Percentiles rank a stretch among this genome's conserved stretches.
phyloP scores from a whole-genome alignment of 2,329 filamentous ascomycete species.

The Aspergillus melleus region DNA sequence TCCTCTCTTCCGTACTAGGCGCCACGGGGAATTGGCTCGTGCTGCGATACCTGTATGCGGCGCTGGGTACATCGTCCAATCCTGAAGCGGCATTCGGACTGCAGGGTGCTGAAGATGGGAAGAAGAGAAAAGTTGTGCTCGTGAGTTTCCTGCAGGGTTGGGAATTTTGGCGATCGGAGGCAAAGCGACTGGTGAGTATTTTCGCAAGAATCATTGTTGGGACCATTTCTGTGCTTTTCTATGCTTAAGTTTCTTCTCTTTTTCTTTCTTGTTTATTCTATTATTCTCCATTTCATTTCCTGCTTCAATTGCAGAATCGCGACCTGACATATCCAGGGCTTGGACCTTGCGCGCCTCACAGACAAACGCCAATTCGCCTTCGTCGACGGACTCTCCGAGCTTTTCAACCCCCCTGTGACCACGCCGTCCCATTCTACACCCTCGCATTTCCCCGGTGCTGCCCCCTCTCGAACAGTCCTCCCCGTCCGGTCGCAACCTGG shows the following conservation, averaged over 20 bases:
- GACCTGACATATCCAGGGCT: conserved; percentile 49
- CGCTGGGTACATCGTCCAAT: conserved; percentile 35
- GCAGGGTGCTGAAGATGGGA: conserved; percentile 29
- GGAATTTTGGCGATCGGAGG: conserved; percentile 74
- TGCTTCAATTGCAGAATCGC: background rate
- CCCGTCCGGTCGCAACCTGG: conserved; percentile 30
- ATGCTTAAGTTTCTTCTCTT: conserved; percentile 1
- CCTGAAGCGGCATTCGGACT: conserved; percentile 21
- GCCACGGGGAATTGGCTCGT: conserved; percentile 59
- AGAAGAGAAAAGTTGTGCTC: conserved; percentile 62
- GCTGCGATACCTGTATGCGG: conserved; percentile 52
- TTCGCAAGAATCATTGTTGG: background rate
- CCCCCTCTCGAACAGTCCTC: conserved; percentile 23
- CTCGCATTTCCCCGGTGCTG: conserved; percentile 13
- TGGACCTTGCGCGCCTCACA: conserved; percentile 66
- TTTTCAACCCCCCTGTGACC: conserved; percentile 47
- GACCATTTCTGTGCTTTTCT: background rate
- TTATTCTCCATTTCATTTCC: background rate
- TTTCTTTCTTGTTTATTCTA: background rate
- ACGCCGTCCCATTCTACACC: conserved; percentile 13
- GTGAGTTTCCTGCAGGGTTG: conserved; percentile 80
- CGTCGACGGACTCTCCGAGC: conserved; percentile 69
- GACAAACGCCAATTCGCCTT: conserved; percentile 66
- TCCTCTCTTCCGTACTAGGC: conserved; percentile 47
- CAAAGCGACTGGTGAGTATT: conserved; percentile 63